A percentile compares a stretch with the other conserved stretches of the same genome.
phyloP scores from a whole-genome alignment of 1,284 basidiomycete species.

The Naganishia sp. region DNA sequence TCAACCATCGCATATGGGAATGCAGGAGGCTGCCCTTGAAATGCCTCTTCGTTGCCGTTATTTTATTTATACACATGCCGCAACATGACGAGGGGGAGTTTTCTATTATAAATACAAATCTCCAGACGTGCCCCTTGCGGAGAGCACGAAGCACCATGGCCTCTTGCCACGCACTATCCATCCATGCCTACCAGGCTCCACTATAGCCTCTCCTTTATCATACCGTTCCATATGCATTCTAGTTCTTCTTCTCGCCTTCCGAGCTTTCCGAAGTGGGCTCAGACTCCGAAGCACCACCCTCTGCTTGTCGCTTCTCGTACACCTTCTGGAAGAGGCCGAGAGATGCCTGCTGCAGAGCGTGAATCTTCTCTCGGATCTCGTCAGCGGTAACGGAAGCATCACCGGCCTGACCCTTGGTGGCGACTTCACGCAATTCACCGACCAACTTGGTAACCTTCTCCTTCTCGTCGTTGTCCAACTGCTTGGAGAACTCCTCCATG shows the following conservation, averaged over 20 bases:
- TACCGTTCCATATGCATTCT: background rate
- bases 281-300: slow-evolving; percentile 32
- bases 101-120: slow-evolving; percentile 26
- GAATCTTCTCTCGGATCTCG: slow-evolving; percentile 86
- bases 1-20: background rate
- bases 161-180: slow-evolving; percentile 10
- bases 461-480: slow-evolving; percentile 87
- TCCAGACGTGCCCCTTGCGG: slow-evolving; percentile 25
- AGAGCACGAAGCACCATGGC: slow-evolving; percentile 8
- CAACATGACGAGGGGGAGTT: slow-evolving; percentile 29
- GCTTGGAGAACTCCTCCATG: slow-evolving; percentile 87
- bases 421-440: slow-evolving; percentile 82
- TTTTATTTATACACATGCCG: slow-evolving; percentile 31
- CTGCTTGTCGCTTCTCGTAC: slow-evolving; percentile 79
- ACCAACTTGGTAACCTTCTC: slow-evolving; percentile 89
- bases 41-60: background rate
- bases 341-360: slow-evolving; percentile 88
- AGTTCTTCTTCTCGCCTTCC: slow-evolving; percentile 43
- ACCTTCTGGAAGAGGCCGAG: slow-evolving; percentile 97
- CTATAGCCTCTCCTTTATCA: slow-evolving; percentile 3
- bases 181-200: background rate
- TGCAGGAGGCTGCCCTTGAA: background rate
- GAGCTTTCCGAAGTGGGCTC: slow-evolving; percentile 29
- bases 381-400: slow-evolving; percentile 81
- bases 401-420: slow-evolving; percentile 84